Conservation (phyloP, 164 flowering plant genomes). For the Chimonanthus salicifolius region DNA sequence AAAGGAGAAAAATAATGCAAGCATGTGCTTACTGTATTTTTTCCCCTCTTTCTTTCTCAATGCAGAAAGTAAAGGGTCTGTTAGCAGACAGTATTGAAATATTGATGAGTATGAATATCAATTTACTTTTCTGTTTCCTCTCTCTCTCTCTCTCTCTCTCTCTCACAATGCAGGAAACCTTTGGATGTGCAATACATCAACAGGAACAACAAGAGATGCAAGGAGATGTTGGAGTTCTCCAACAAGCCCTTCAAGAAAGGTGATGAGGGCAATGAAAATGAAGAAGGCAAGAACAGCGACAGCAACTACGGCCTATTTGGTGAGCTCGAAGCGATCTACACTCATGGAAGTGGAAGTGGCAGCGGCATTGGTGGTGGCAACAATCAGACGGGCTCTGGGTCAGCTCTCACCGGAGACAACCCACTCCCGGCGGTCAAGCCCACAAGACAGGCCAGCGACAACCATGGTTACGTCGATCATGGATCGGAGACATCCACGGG, state of each 20-base stretch:
- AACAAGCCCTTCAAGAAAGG: slow-evolving; percentile 1
- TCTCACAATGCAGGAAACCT: slow-evolving; percentile 16
- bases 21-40: background rate
- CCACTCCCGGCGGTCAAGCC: background rate
- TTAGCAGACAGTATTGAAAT: no score
- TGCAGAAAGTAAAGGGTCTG: no score
- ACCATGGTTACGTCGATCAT: slow-evolving; percentile 14
- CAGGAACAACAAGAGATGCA: slow-evolving; percentile 3
- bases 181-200: slow-evolving; percentile 3
- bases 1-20: background rate
- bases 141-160: background rate
- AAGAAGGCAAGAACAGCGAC: slow-evolving; percentile 14
- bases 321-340: slow-evolving; percentile 40
- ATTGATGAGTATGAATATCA: no score
- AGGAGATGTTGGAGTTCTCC: slow-evolving; percentile 5
- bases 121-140: background rate
- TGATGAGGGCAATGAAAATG: slow-evolving; percentile 8
- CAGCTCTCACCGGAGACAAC: slow-evolving; percentile 18
- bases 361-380: slow-evolving; percentile 11
- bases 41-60: background rate
- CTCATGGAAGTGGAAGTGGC: slow-evolving; percentile 5
- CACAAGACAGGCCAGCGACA: slow-evolving; percentile 21
- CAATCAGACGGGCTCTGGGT: slow-evolving; percentile 21
- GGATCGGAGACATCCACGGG: slow-evolving; percentile 26
- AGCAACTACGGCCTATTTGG: slow-evolving; percentile 22